Base-by-base conservation (phyloP, 495 filamentous ascomycete genomes). In the Delitschia confertaspora region DNA sequence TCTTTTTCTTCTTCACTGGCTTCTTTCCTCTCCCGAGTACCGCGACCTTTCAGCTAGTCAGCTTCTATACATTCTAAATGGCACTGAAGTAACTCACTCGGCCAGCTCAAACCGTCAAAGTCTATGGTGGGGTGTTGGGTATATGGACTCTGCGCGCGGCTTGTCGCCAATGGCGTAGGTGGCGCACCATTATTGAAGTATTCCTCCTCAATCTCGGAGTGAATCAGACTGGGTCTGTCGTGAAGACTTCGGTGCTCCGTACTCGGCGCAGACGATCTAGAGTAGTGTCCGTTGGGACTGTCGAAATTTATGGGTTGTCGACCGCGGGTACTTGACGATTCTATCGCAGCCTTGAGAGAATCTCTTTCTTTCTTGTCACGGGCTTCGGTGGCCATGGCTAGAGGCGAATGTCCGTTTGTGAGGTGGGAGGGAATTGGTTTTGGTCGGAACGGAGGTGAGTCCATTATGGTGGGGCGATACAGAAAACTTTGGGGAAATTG, bases 11-110 rank as follows among this genome's bases (percentile, higher is more conserved):
- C 79, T 0, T 78, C 74, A 14, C 75, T 80, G 13, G 88, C 84
- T 54, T 94, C 87, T 19, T 88, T 68, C 8, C 88, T 73, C 55
- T 80, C 77, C 36, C 83, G 76, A 0, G 88, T 93, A 38, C 88
- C 88, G 16, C 71, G 67, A 64, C 83, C 83, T 88, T 36, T 8
- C 6, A 33, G 10, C n/a, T n/a, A 18, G 27, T 60, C 21, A 32
- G 46, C 8, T 43, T 36, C 35, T 4, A 14, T 20, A 53, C 31
- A 18, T n/a, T 34, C 16, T 6, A 6, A 3, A 16, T 4, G 25
- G 34, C 24, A 24, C 18, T 22, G 24, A 37, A 33, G 18, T 40
- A 10, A 72, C 71, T 43, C 62, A 79, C 77, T 80, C 16, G 82
- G 82, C 59, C 80, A 76, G 49, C 78, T 82, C 24, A 87, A 63